Conservation (phyloP, 768 basidiomycete species). For the Lactarius evosmus region DNA sequence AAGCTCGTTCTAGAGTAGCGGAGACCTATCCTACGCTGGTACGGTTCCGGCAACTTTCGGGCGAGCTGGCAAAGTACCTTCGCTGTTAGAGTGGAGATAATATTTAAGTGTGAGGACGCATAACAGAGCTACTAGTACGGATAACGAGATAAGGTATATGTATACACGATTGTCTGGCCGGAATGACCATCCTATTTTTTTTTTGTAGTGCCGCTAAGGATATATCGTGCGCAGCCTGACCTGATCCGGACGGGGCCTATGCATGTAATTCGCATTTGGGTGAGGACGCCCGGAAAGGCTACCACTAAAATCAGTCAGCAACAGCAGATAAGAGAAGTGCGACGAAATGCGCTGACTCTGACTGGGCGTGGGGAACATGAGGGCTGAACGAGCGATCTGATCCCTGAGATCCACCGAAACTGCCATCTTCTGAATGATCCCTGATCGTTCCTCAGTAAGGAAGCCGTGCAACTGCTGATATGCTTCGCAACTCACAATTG, state of each 20-base stretch:
- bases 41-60: neutral
- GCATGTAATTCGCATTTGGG: neutral
- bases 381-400: slow-evolving; percentile 17
- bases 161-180: neutral
- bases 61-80: neutral
- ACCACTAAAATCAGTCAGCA: slow-evolving; percentile 11
- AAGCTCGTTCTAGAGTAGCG: slow-evolving; percentile 28
- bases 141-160: slow-evolving; percentile 16
- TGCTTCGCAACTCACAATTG: slow-evolving; percentile 10
- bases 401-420: slow-evolving; percentile 18
- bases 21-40: neutral
- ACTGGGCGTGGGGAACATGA: slow-evolving; percentile 7
- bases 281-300: slow-evolving; percentile 2
- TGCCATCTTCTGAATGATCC: slow-evolving; percentile 20
- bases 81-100: slow-evolving; percentile 1
- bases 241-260: neutral
- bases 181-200: neutral
- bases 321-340: neutral
- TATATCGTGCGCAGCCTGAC: slow-evolving; percentile 25
- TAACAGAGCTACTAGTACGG: slow-evolving; percentile 7
- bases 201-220: slow-evolving; percentile 4
- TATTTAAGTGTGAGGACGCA: neutral
- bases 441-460: slow-evolving; percentile 2
- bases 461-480: neutral
- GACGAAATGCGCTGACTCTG: slow-evolving; percentile 13